Evolutionary conservation across 2,329 filamentous ascomycete genomes (phyloP), one percentile per base, ranked within the genome.

Genomic region (Colletotrichum lini): DNA sequence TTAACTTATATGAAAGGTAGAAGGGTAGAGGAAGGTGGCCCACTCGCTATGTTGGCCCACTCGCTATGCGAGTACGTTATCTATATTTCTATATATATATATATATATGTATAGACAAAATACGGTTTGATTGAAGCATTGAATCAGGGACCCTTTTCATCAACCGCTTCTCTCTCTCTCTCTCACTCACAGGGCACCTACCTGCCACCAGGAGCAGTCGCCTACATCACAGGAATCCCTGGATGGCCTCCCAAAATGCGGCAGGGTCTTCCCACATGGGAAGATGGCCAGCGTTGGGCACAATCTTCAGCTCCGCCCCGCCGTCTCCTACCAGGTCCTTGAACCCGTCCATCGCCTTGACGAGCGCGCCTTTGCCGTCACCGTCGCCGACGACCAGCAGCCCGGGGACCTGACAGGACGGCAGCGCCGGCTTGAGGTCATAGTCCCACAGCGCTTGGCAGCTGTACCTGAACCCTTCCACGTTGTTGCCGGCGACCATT

Each of bases 271-370:
- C 94, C 58, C 91, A 91, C 93, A 97, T 97, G 0, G 94, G 94
- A 77, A 97, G 81, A 83, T 97, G 94, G 0, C 94, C 94, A 0
- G 94, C 90, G 10, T 87, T 83, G 0, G 93, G 88, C 12, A 97
- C 88, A 68, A 93, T 80, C 78, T 87, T 89, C 74, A 95, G 86
- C 70, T 89, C 86, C 0, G 87, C 87, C 0, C 87, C 89, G 0
- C 80, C 78, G 12, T 83, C 79, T 0, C 92, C 91, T 52, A 94
- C 79, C 21, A 83, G 79, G 0, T 81, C 85, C 65, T 86, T 89
- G 87, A 95, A 94, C 16, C 90, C 90, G 65, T 92, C 90, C 94
- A 97, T 97, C 4, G 92, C 92, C 83, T 91, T 91, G 0, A 93
- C 93, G 64, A 97, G 78, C 1, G 92, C 92, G 1, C 88, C 88